Evolutionary conservation across 1,139 yeast genomes (phyloP).

Genomic region (Kodamaea arcana): DNA sequence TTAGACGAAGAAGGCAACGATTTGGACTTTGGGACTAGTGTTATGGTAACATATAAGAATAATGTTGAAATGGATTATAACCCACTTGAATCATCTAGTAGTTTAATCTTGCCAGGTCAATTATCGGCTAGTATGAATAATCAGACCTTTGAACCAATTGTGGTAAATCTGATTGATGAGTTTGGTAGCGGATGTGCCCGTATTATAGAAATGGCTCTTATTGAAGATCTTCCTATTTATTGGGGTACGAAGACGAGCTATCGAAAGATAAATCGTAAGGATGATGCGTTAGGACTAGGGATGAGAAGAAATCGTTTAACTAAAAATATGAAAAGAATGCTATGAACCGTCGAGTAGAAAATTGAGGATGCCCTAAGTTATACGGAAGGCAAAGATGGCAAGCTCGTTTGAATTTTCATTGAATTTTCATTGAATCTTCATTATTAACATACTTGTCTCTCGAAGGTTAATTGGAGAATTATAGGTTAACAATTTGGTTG

Average conservation of each 20-base stretch:
- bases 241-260: not conserved
- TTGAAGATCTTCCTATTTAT: not conserved
- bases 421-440: too few species aligned
- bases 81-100: slow-evolving; percentile 1
- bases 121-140: slow-evolving; percentile 2
- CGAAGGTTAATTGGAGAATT: too few species aligned
- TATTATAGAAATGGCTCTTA: slow-evolving; percentile 2
- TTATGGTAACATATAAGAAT: slow-evolving; percentile 3
- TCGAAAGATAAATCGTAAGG: not conserved
- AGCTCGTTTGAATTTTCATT: too few species aligned
- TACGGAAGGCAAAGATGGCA: too few species aligned
- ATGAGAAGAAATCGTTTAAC: not conserved
- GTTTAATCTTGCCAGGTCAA: slow-evolving; percentile 2
- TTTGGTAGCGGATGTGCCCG: slow-evolving; percentile 4
- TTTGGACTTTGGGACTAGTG: slow-evolving; percentile 3
- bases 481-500: too few species aligned
- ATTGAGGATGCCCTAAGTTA: too few species aligned
- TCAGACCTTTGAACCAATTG: not conserved
- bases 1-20: slow-evolving; percentile 3
- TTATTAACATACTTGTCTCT: too few species aligned
- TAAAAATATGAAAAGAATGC: not conserved
- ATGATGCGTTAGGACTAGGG: not conserved
- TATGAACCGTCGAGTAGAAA: too few species aligned
- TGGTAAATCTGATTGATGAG: not conserved
- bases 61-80: slow-evolving; percentile 2